Conservation (phyloP, 2,329 filamentous ascomycete species). For the Penicillium sp. region DNA sequence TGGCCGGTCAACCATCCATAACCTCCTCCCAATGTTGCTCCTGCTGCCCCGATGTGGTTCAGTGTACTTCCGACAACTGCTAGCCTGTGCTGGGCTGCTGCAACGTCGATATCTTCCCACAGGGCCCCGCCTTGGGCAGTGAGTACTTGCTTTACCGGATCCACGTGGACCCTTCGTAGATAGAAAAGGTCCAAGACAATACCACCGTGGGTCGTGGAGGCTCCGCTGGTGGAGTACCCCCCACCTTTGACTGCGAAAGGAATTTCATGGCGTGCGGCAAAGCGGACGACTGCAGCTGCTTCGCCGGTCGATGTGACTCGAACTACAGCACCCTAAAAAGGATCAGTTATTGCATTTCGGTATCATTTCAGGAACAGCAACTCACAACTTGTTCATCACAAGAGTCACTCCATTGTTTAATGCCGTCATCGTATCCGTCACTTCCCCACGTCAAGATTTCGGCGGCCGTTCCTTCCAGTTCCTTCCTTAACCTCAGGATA, state of each 20-base stretch:
- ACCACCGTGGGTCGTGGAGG: constrained; percentile 56
- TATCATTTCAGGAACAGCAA: too few species aligned
- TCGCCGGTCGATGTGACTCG: neutral
- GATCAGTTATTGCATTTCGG: too few species aligned
- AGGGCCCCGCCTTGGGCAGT: constrained; percentile 56
- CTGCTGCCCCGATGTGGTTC: constrained; percentile 64
- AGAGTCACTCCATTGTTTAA: constrained; percentile 1
- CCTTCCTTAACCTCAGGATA: too few species aligned
- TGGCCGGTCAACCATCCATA: constrained; percentile 60
- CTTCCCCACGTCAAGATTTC: neutral
- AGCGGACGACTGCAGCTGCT: constrained; percentile 23
- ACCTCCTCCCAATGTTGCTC: constrained; percentile 61
- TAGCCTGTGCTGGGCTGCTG: constrained; percentile 55
- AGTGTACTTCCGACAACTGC: constrained; percentile 65
- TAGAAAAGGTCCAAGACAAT: constrained; percentile 60
- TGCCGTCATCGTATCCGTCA: neutral
- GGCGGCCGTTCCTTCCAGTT: neutral
- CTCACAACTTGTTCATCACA: constrained; percentile 1
- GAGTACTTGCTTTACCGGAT: constrained; percentile 51
- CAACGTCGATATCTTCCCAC: constrained; percentile 60
- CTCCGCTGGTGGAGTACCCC: constrained; percentile 60
- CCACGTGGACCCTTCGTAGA: constrained; percentile 57
- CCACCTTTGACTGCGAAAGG: constrained; percentile 60
- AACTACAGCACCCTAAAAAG: neutral
- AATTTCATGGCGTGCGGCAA: constrained; percentile 49